Conservation (phyloP, 768 basidiomycete species). For the Leccinum disarticulatum region DNA sequence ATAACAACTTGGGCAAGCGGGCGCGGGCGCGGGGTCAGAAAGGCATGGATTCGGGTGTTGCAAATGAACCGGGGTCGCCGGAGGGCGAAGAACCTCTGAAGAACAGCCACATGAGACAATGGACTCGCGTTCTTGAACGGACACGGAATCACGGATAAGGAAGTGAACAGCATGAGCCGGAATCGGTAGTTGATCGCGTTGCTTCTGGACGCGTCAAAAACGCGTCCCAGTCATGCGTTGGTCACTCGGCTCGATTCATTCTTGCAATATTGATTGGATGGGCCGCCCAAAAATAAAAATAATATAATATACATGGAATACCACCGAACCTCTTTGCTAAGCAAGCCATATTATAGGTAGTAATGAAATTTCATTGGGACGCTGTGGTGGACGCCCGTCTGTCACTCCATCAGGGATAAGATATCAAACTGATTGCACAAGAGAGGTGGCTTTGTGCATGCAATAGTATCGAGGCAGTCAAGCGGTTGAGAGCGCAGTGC, state of each 20-base stretch:
- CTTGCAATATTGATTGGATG: neutral
- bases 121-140: constrained; percentile 16
- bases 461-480: neutral
- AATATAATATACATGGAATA: constrained; percentile 13
- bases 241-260: constrained; percentile 20
- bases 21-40: constrained; percentile 21
- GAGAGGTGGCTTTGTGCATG: neutral
- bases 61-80: constrained; percentile 27
- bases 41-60: constrained; percentile 23
- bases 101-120: constrained; percentile 26
- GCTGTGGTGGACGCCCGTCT: neutral
- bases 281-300: neutral
- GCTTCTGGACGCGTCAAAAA: constrained; percentile 22
- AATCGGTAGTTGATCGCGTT: constrained; percentile 15
- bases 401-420: constrained; percentile 5
- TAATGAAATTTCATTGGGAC: constrained; percentile 16
- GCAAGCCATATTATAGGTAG: neutral
- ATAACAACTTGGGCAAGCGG: constrained; percentile 20
- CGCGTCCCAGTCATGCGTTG: constrained; percentile 26
- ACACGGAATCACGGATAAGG: constrained; percentile 16
- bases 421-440: constrained; percentile 11
- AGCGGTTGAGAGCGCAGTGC: constrained; percentile 3
- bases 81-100: constrained; percentile 16
- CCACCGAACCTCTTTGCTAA: constrained; percentile 11
- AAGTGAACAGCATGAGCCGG: constrained; percentile 11